phyloP scores from a whole-genome alignment of 306 rosid genomes.

The Malus sieversii region DNA sequence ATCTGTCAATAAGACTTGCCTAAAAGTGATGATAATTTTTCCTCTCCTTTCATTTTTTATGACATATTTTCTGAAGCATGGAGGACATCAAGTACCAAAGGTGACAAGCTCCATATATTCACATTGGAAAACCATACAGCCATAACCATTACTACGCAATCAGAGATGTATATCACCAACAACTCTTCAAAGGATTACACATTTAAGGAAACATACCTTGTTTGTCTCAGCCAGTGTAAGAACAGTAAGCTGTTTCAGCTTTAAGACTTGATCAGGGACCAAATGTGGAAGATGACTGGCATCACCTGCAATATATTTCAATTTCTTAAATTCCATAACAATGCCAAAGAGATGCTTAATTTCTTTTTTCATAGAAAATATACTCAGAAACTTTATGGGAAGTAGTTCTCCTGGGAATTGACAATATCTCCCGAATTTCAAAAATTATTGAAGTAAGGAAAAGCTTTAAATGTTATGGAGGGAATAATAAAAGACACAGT shows the following conservation, averaged over 20 bases:
- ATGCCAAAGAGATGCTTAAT: not conserved
- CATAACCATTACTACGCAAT: conserved; percentile 1
- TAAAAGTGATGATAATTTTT: not conserved
- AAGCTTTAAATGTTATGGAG: not conserved
- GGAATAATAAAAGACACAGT: not conserved
- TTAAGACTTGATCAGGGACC: conserved; percentile 71
- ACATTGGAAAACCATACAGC: not conserved
- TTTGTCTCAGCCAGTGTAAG: conserved; percentile 87
- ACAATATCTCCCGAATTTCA: not conserved
- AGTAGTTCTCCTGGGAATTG: not conserved
- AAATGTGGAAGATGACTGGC: conserved; percentile 53
- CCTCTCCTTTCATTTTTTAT: not conserved
- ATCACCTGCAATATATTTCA: conserved; percentile 37
- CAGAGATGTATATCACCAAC: conserved; percentile 2
- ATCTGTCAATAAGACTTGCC: not conserved
- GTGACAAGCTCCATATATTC: not conserved
- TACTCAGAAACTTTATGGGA: not conserved
- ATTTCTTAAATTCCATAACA: conserved; percentile 1
- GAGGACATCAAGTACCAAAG: not conserved
- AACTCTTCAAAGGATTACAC: not conserved
- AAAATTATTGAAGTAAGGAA: not conserved
- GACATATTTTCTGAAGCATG: not conserved
- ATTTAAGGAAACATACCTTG: conserved; percentile 45
- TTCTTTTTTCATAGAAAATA: not conserved
- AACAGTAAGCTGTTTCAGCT: conserved; percentile 93